Evolutionary conservation across 768 basidiomycete species (phyloP), one percentile per base, ranked within the genome.

Genomic region (Macrolepiota dolichaula): DNA sequence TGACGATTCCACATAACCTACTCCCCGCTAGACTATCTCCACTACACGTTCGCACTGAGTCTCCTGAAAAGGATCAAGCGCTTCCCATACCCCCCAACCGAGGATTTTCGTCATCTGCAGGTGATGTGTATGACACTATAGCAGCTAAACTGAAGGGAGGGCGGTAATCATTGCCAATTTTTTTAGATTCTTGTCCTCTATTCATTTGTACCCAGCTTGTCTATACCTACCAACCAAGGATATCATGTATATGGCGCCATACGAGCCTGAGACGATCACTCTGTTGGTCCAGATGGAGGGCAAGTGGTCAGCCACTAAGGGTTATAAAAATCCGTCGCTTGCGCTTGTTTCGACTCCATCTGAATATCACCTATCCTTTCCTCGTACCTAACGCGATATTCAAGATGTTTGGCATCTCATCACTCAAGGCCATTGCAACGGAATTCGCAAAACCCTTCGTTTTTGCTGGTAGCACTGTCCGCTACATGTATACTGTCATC

Each of bases 121-220:
- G 10, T 15, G 40, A 46, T 47, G 58, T 46, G 22, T 59, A 53
- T 53, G 51, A 59, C 9, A 19, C 37, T 19, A 35, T 53, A 59
- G 32, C 42, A 11, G 40, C 58, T 19, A 53, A 29, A 24, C 6
- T 53, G 38, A 59, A 46, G 22, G 27, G 25, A 46, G n/a, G 13
- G 29, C 42, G 29, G 17, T 52, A 22, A n/a, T 13, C 35, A 15
- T 11, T 36, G 15, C 2, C 27, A 17, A 17, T 15, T 6, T 4
- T 44, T n/a, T 44, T 17, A 10, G 9, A n/a, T 44, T 44, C n/a
- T 42, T 42, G 40, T 19, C 19, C 13, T 19, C 40, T 44, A 19
- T 7, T 44, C 42, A n/a, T 44, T n/a, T 19, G 6, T 17, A n/a
- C 7, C 17, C n/a, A 17, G 6, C 4, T 17, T 17, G 15, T 44